These are phyloP conservation scores for Cornus suecica DNA, from an alignment of 148 eudicot genomes.

Conservation along the genomic window DNA sequence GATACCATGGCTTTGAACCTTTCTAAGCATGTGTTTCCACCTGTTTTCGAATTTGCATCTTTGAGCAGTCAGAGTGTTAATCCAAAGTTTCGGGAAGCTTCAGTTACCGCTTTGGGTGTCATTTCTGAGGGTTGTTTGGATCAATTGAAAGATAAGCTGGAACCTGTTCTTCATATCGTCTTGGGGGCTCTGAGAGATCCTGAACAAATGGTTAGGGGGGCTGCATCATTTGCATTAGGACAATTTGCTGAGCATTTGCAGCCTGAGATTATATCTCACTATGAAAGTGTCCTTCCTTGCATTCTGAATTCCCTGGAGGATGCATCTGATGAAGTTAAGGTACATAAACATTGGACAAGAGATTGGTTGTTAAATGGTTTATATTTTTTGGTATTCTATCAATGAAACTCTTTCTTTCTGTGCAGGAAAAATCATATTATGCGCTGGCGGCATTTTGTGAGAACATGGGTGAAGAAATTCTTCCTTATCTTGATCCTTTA, in stretches of 20 bases:
- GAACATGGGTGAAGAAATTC: slow-evolving; percentile 91
- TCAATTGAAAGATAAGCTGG: slow-evolving; percentile 65
- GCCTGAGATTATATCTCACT: slow-evolving; percentile 89
- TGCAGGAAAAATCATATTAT: slow-evolving; percentile 94
- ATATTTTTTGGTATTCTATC: slow-evolving; percentile 9
- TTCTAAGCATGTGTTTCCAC: slow-evolving; percentile 74
- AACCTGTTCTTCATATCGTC: slow-evolving; percentile 78
- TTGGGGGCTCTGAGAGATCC: slow-evolving; percentile 89
- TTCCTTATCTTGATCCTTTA: slow-evolving; percentile 85
- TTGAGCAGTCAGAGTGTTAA: slow-evolving; percentile 62
- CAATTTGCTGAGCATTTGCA: slow-evolving; percentile 96
- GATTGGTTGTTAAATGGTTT: slow-evolving; percentile 1
- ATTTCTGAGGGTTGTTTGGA: slow-evolving; percentile 87
- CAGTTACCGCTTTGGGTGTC: slow-evolving; percentile 85
- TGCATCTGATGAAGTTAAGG: slow-evolving; percentile 95
- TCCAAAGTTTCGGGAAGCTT: slow-evolving; percentile 88
- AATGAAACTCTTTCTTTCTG: slow-evolving; percentile 10
- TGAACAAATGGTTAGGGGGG: slow-evolving; percentile 95
- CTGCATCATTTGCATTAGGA: slow-evolving; percentile 93
- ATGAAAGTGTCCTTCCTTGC: slow-evolving; percentile 88
- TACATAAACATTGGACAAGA: slow-evolving; percentile 18
- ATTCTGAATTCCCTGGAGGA: slow-evolving; percentile 81
- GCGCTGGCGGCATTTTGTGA: slow-evolving; percentile 97
- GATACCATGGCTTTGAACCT: slow-evolving; percentile 91
- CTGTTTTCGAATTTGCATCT: slow-evolving; percentile 85